These are phyloP conservation scores for Tuber brumale DNA, from an alignment of 495 filamentous ascomycete species.

Conservation along the genomic window DNA sequence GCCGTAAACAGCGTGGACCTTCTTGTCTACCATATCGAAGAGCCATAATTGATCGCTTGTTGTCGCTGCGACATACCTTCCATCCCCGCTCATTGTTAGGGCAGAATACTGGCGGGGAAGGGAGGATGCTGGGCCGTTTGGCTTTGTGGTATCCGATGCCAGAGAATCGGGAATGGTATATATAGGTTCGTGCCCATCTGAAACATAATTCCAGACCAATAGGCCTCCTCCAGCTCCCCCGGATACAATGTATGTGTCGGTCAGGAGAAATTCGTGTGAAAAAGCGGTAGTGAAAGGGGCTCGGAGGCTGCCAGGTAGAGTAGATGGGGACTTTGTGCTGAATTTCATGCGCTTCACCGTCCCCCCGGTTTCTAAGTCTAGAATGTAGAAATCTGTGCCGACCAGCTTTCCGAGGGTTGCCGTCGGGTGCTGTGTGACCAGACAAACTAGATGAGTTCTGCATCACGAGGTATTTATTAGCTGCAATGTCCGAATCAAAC, in stretches of 20 bases:
- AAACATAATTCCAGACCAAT: slow-evolving; percentile 39
- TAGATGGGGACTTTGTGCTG: slow-evolving; percentile 21
- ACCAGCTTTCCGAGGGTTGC: slow-evolving; percentile 36
- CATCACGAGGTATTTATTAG: slow-evolving; percentile 6
- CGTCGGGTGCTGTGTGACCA: slow-evolving; percentile 37
- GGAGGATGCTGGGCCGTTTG: slow-evolving; percentile 13
- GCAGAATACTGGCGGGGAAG: slow-evolving; percentile 36
- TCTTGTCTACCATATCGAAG: slow-evolving; percentile 42
- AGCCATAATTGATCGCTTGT: slow-evolving; percentile 42
- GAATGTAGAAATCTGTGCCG: slow-evolving; percentile 37
- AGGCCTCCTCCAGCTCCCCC: slow-evolving; percentile 41
- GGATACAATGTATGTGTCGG: slow-evolving; percentile 40
- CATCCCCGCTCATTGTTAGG: slow-evolving; percentile 38
- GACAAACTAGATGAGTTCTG: slow-evolving; percentile 39
- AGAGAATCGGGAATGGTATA: slow-evolving; percentile 37
- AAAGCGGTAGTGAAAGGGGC: slow-evolving; percentile 40
- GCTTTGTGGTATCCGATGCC: slow-evolving; percentile 22
- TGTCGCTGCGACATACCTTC: slow-evolving; percentile 38
- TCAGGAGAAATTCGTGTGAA: slow-evolving; percentile 40
- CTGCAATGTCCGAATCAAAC: not conserved
- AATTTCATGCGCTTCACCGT: slow-evolving; percentile 29
- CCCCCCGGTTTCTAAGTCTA: slow-evolving; percentile 36
- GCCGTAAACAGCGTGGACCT: slow-evolving; percentile 31
- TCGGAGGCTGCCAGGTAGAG: slow-evolving; percentile 14
- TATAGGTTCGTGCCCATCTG: slow-evolving; percentile 19